Conservation (phyloP, 1,139 yeast genomes). For the Protomyces macrosporus region DNA sequence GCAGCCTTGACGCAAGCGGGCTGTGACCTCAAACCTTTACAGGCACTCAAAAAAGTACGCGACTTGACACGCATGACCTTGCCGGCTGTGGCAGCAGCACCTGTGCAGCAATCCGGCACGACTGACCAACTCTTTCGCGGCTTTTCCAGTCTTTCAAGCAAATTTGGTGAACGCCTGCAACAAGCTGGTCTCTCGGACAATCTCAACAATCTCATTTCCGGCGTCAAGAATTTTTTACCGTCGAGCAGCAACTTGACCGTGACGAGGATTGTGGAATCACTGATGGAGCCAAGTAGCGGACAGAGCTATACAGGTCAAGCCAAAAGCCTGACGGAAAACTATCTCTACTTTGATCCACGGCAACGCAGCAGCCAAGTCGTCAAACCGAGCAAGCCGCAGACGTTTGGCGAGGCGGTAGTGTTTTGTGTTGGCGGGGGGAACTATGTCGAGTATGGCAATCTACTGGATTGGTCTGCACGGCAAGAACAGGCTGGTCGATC, state of each 20-base stretch:
- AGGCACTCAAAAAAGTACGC: conserved; percentile 68
- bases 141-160: conserved; percentile 50
- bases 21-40: conserved; percentile 59
- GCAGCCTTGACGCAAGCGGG: conserved; percentile 55
- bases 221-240: conserved; percentile 80
- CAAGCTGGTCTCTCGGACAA: conserved; percentile 69
- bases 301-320: conserved; percentile 16
- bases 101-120: conserved; percentile 28
- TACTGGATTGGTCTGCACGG: conserved; percentile 76
- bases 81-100: conserved; percentile 40
- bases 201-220: conserved; percentile 79
- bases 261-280: conserved; percentile 82
- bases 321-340: conserved; percentile 62
- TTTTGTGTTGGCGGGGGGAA: conserved; percentile 97
- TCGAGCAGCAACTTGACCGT: conserved; percentile 82
- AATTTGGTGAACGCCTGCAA: conserved; percentile 46
- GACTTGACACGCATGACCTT: conserved; percentile 67
- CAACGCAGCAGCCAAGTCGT: conserved; percentile 52
- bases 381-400: conserved; percentile 47
- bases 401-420: conserved; percentile 80
- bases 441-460: conserved; percentile 84
- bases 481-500: conserved; percentile 33
- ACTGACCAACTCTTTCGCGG: conserved; percentile 53
- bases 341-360: conserved; percentile 83
- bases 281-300: conserved; percentile 35